Conservation (phyloP, 1,284 basidiomycete species). For the Cronartium ribicola region DNA sequence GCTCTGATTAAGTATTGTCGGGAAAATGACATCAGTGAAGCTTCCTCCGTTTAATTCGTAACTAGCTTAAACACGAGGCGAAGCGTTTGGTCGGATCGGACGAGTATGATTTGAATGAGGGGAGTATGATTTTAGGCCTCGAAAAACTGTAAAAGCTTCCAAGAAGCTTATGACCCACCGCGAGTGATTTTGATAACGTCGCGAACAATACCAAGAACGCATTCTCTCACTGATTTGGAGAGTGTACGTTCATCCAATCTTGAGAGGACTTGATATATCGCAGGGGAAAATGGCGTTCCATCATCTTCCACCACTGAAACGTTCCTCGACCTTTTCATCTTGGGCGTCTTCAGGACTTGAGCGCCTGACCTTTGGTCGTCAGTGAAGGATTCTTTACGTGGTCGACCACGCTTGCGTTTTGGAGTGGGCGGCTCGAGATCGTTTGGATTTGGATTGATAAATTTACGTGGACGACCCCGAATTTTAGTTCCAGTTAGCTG, state of each 20-base stretch:
- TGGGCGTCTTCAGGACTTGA: not conserved
- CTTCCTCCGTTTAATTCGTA: too few species aligned
- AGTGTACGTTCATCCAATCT: not conserved
- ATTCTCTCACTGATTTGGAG: not conserved
- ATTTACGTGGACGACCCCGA: not conserved
- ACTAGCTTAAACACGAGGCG: too few species aligned
- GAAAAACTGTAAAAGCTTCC: too few species aligned
- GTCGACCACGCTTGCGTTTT: not conserved
- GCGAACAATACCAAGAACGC: slow-evolving; percentile 1
- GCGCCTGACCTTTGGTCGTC: not conserved
- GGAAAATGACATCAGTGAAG: too few species aligned
- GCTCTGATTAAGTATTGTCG: too few species aligned
- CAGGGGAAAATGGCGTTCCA: not conserved
- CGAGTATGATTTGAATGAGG: too few species aligned
- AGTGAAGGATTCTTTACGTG: not conserved
- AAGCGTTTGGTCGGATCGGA: too few species aligned
- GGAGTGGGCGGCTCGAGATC: not conserved
- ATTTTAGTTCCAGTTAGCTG: not conserved
- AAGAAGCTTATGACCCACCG: not conserved
- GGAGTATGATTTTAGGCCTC: too few species aligned
- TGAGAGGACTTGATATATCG: not conserved
- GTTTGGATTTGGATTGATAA: not conserved
- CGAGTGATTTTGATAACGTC: not conserved
- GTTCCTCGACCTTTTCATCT: too few species aligned
- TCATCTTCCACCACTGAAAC: not conserved